Percentiles rank a stretch among this genome's conserved stretches.
Evolutionary conservation across 768 basidiomycete species (phyloP).

Genomic region (Termitomyces sp.): DNA sequence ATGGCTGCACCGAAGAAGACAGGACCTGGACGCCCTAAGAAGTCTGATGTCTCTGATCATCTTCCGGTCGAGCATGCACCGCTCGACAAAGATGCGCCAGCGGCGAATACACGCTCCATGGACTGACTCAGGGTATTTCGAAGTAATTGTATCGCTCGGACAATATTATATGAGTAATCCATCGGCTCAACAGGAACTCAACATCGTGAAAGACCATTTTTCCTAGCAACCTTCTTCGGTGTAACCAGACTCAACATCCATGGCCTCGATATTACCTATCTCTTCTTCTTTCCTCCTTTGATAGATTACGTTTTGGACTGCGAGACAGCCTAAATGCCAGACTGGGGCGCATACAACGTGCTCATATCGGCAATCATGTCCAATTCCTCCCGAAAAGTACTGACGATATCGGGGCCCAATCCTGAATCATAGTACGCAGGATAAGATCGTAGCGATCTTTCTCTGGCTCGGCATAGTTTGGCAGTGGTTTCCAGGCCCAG

Average conservation of each 20-base stretch:
- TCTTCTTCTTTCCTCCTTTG: no score
- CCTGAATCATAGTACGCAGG: no score
- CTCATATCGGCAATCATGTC: background rate
- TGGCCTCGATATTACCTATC: no score
- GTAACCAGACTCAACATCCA: no score
- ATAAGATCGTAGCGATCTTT: background rate
- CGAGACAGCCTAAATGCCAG: no score
- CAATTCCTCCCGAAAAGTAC: conserved; percentile 2
- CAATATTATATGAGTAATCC: no score
- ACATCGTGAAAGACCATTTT: no score
- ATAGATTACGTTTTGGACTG: no score
- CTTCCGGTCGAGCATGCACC: background rate
- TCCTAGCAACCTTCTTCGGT: no score
- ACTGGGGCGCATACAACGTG: no score
- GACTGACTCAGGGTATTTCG: background rate
- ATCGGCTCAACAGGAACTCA: no score
- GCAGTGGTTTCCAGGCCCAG: conserved; percentile 3
- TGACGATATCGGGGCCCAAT: background rate
- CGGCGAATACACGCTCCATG: conserved; percentile 16
- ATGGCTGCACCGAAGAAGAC: conserved; percentile 1
- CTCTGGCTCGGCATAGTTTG: background rate
- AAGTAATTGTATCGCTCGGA: background rate
- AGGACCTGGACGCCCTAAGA: no score
- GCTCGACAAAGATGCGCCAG: conserved; percentile 7
- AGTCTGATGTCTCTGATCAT: conserved; percentile 7